Percentiles rank a stretch among this genome's conserved stretches.
Conservation (phyloP, 2,329 filamentous ascomycete genomes). For the Fusarium sp. region DNA sequence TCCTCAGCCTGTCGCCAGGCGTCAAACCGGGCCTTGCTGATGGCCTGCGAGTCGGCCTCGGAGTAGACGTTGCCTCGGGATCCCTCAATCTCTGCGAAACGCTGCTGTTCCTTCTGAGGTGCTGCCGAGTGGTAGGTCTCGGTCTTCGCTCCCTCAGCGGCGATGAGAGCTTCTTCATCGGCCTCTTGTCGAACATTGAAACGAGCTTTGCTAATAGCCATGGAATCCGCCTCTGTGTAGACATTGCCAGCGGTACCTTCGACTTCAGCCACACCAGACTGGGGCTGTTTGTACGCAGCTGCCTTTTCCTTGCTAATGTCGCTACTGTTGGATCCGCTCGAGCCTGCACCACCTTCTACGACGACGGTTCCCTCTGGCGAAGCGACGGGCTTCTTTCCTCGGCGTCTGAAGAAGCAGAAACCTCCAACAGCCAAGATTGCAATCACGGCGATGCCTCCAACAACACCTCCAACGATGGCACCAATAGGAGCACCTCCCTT, state of each 20-base stretch:
- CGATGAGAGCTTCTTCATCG: not conserved
- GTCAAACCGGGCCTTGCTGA: not conserved
- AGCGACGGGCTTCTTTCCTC: not conserved
- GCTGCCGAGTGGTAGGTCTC: not conserved
- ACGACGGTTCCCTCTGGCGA: not conserved
- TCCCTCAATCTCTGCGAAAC: not conserved
- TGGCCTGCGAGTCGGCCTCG: not conserved
- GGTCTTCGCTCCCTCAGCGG: not conserved
- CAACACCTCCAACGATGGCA: conserved; percentile 33
- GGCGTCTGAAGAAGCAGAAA: conserved; percentile 25
- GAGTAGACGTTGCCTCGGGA: not conserved
- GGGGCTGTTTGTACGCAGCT: not conserved
- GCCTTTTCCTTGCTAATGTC: not conserved
- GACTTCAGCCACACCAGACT: not conserved
- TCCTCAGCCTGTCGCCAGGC: not conserved
- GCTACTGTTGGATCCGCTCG: not conserved
- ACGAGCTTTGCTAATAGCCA: not conserved
- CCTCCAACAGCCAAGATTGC: conserved; percentile 23
- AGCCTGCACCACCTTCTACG: not conserved
- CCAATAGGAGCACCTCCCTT: conserved; percentile 13
- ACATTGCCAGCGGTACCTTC: conserved; percentile 20
- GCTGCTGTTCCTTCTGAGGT: not conserved
- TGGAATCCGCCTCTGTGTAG: conserved; percentile 13
- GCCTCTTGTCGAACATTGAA: not conserved
- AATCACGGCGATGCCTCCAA: conserved; percentile 30